Base-by-base conservation (phyloP, 768 basidiomycete genomes). In the Cystobasidium onofrii region DNA sequence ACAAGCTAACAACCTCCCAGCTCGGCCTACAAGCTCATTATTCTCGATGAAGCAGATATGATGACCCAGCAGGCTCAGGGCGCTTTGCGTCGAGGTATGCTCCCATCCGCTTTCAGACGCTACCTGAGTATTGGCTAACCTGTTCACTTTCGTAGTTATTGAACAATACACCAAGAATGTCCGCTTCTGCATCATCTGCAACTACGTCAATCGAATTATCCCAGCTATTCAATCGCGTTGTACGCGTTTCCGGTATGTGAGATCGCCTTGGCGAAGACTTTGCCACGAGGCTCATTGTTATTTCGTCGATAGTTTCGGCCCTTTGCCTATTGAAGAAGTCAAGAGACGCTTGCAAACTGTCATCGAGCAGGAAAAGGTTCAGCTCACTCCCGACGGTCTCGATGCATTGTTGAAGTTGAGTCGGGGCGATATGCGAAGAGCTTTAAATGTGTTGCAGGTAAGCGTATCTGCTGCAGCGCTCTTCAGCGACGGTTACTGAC, bases 41-140 rank as follows among this genome's bases (percentile, higher is more conserved):
- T 99, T 75, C 87, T 99, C 39, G 96, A 99, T 77, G 96, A 99
- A 82, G 96, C 96, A n/a, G 96, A 99, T 84, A 96, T 96, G 95
- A 99, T 99, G 96, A 99, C 96, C 0, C 89, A 92, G 76, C 89
- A 91, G 71, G 96, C 96, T 0, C 96, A 99, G 80, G 91, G 94
- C 1, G 96, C 96, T 29, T 86, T 99, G 34, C 90, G 96, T 33
- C 89, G 96, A 78, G 84, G 84, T 84, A 36, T 64, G 81, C 27
- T 10, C 15, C n/a, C 50, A 41, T 9, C 60, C 4, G 60, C 33
- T 23, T n/a, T 29, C 15, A 25, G n/a, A 62, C 18, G 27, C 18
- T 33, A 6, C 23, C 10, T 55, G 18, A 18, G 29, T 27, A 23
- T 31, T 66, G 15, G 46, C 1, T n/a, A 27, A 29, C 29, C 61